Evolutionary conservation across 768 basidiomycete genomes (phyloP), one percentile per base, ranked within the genome.

Genomic region (Xerocomellus chrysenteron): DNA sequence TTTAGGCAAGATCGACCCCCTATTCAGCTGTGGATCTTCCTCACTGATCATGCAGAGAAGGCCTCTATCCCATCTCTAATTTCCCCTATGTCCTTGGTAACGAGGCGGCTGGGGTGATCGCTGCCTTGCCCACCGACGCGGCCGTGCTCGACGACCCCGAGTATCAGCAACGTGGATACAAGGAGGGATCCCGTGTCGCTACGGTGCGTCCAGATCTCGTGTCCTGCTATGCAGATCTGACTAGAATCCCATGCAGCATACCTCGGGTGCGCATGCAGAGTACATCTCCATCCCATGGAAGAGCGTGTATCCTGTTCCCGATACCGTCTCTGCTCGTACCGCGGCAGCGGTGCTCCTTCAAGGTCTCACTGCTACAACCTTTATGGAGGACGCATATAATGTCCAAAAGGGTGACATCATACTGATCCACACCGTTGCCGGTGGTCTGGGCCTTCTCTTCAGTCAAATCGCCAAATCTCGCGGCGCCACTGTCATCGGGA

Each of bases 401-500:
- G 89, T 95, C 54, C 81, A 94, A 70, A 82, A 81, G 63, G 88
- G 83, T 2, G 93, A 96, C 65, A 81, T 76, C 46, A 84, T 95
- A 53, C 80, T 96, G 47, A 81, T 98, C 2, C 92, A 97, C 68
- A 95, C 96, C 33, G 82, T 96, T 35, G 94, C 96, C 0, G 96
- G 96, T 33, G 94, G 95, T 12, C 79, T 97, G 11, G 96, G 85
- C 3, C 76, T 88, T 28, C 67, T 88, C 32, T 78, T 86, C 52
- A 77, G 82, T 10, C 88, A 96, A 74, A 68, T 90, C 33, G 84
- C 85, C 39, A 86, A 83, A 67, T 75, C 78, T 43, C 76, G 83
- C 19, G 96, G 96, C 6, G 95, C 90, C 1, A 88, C 84, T 10
- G 91, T 98, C 26, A 96, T 99, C 63, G 96, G 93, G 2, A 98